Evolutionary conservation across 768 basidiomycete species (phyloP).

Genomic region (Rhodotorula graminis): DNA sequence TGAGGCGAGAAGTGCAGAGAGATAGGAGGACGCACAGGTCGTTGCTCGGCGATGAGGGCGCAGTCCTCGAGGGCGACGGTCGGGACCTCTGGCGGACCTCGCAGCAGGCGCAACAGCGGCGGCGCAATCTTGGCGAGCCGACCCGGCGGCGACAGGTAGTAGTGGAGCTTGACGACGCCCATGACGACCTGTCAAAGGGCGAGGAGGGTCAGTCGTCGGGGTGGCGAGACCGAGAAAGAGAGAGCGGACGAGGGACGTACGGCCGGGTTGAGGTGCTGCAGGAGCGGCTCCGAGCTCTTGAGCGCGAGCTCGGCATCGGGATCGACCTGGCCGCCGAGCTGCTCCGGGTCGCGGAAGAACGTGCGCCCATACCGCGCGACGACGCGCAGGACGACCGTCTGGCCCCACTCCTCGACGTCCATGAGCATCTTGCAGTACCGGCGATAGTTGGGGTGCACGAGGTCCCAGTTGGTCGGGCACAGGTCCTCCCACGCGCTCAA

Average conservation of each 20-base stretch:
- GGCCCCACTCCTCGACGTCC: constrained; percentile 96
- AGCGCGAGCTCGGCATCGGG: constrained; percentile 71
- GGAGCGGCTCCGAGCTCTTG: constrained; percentile 65
- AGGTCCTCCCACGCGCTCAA: constrained; percentile 77
- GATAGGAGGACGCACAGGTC: constrained; percentile 47
- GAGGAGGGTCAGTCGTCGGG: neutral
- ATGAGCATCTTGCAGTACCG: constrained; percentile 75
- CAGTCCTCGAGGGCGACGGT: constrained; percentile 70
- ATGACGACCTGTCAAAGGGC: constrained; percentile 62
- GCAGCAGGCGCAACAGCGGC: constrained; percentile 70
- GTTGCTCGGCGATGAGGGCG: constrained; percentile 58
- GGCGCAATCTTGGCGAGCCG: constrained; percentile 58
- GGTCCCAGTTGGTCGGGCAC: constrained; percentile 74
- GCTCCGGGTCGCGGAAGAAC: constrained; percentile 36
- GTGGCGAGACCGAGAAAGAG: neutral
- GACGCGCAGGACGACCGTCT: constrained; percentile 70
- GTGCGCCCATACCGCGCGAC: constrained; percentile 74
- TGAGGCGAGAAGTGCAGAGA: neutral
- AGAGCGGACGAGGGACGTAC: constrained; percentile 51
- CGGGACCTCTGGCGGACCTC: constrained; percentile 60
- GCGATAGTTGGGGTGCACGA: constrained; percentile 82
- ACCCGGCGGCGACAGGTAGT: constrained; percentile 64
- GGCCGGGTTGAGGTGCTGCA: constrained; percentile 81
- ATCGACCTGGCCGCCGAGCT: constrained; percentile 50
- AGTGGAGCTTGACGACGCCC: constrained; percentile 66